Base-by-base conservation (phyloP, 805 yeast species). In the Jamesozyma jinghongensis region DNA sequence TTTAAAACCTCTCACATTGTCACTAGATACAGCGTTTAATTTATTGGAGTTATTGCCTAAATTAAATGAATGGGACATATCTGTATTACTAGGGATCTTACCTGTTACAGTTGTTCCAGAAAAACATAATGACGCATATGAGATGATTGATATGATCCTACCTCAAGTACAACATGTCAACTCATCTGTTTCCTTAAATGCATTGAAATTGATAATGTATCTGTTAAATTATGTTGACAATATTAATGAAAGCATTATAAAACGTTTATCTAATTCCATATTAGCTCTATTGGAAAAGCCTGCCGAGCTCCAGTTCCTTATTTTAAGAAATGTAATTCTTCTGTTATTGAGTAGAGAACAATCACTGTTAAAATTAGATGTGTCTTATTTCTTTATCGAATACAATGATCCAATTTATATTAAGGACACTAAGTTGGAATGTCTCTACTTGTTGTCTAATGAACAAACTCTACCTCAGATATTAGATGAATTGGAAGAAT, bases 401-500 rank as follows among this genome's bases (percentile, higher is more conserved):
- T 84, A 75, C 52, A 81, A 83, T 57, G 96, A 88, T 57, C 92
- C 94, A 1, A 76, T 84, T 18, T 90, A 85, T 57, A 78, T 90
- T 55, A 85, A 87, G 58, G 90, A 86, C 52, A 84, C 96, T 4
- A 90, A 90, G 54, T 66, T 90, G 34, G 97, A 90, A 56, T 81
- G 92, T 43, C 77, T 90, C 18, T 85, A 83, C 51, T 66, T 85
- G 29, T 65, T 90, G 36, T 94, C 97, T 1, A 73, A 77, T 52
- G 78, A 75, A 40, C 48, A 59, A 8, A 84, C 83, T 51, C 67
- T 81, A 35, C 68, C 66, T 4, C 62, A 69, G 30, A 85, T 90
- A 1, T 64, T 88, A 35, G 64, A 75, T 14, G 97, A 88, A 56
- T 61, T 88, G 39, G 81, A 78, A 47, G 95, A 83, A 51, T 88